Conservation (phyloP, 495 filamentous ascomycete genomes). For the Aspergillus sparsus region DNA sequence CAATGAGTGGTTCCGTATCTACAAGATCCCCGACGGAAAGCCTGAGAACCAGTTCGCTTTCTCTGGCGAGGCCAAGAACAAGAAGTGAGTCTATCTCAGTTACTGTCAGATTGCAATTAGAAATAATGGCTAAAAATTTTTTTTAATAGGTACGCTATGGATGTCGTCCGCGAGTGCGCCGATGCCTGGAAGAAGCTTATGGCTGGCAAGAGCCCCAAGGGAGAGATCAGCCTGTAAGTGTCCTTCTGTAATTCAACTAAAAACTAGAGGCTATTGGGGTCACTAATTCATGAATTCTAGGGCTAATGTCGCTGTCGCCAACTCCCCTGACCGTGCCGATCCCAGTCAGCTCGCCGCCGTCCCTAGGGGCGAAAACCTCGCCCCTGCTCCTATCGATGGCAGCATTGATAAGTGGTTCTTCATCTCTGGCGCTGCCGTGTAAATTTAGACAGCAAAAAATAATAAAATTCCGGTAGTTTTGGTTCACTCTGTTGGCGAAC, state of each 20-base stretch:
- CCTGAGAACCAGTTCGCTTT: slow-evolving; percentile 99
- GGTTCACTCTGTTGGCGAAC: slow-evolving; percentile 15
- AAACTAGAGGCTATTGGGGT: not conserved
- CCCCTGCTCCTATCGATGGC: slow-evolving; percentile 86
- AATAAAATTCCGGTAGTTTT: slow-evolving; percentile 21
- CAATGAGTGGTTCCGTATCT: slow-evolving; percentile 99
- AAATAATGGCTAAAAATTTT: not conserved
- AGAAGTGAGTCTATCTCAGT: slow-evolving; percentile 60
- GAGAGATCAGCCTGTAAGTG: slow-evolving; percentile 80
- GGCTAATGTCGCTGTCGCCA: slow-evolving; percentile 72
- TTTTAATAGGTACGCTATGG: slow-evolving; percentile 74
- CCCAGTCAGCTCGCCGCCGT: slow-evolving; percentile 67
- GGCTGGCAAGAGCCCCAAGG: slow-evolving; percentile 75
- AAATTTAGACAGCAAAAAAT: slow-evolving; percentile 40
- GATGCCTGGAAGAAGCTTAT: slow-evolving; percentile 98
- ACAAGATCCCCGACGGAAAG: slow-evolving; percentile 99
- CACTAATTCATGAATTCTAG: slow-evolving; percentile 41
- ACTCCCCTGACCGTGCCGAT: slow-evolving; percentile 68
- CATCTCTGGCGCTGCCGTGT: slow-evolving; percentile 95
- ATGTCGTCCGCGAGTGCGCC: slow-evolving; percentile 90
- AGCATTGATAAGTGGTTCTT: slow-evolving; percentile 99
- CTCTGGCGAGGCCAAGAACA: slow-evolving; percentile 99
- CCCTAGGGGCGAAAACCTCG: slow-evolving; percentile 69
- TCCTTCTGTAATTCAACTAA: not conserved
- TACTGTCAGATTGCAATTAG: slow-evolving; percentile 23